Evolutionary conservation across 2,329 filamentous ascomycete genomes (phyloP), one percentile per base, ranked within the genome.

Genomic region (Neodidymelliopsis sp.): DNA sequence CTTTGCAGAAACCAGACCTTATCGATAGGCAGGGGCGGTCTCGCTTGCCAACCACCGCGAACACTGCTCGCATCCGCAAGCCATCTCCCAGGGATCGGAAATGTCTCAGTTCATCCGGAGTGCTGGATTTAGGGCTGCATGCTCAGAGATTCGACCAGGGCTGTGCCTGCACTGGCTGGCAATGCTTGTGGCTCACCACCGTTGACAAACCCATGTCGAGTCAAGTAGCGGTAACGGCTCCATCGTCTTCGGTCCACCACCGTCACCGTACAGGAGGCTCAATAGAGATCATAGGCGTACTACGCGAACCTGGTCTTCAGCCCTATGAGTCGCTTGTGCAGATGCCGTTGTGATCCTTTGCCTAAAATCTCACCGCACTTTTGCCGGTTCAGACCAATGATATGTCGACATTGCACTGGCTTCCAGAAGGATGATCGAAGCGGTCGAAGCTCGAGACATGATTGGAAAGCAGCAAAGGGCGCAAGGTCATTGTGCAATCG

Each of bases 341-440:
- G 36, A 33, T 56, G 49, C 49, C 46, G 30, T 27, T 35, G 44
- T 47, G 38, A 50, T 60, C 41, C 47, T 48, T 43, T 44, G 23
- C 42, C 53, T 52, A 45, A 44, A 38, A 59, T 59, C 62, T 67
- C 65, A 67, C 65, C 63, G 61, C 59, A 53, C 53, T 56, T 57
- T 41, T 56, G 48, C 33, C 15, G 30, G n/a, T 1, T 34, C 18
- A 27, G 37, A 13, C 60, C 55, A 62, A 62, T 62, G 34, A 37
- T 4, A n/a, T 15, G 2, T 2, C 24, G 7, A 2, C 4, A 10
- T 30, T 34, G 19, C 28, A 27, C 40, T 20, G 40, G 29, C 20
- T 40, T 52, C 36, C 27, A 38, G 42, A 47, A 52, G 25, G 37
- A 37, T 47, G 13, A 15, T 41, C 9, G 41, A 36, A 40, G 3